These are phyloP conservation scores for Fragaria vesca DNA, from an alignment of 306 rosid species.

Conservation along the genomic window DNA sequence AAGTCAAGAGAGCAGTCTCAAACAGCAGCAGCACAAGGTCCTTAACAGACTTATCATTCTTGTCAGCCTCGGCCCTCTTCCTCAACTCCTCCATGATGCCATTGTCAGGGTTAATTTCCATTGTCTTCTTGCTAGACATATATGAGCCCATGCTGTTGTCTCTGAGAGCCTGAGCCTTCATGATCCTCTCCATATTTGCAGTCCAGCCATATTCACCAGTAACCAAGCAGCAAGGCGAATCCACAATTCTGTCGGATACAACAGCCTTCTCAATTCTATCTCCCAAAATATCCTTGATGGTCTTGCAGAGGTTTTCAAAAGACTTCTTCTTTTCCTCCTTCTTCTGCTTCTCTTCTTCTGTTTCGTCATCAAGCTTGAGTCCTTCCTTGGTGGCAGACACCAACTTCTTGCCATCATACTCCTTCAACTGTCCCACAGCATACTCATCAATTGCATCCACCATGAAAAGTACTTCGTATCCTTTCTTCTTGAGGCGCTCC, in stretches of 20 bases:
- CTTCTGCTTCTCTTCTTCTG: slow-evolving; percentile 57
- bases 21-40: slow-evolving; percentile 64
- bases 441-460: slow-evolving; percentile 76
- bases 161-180: slow-evolving; percentile 71
- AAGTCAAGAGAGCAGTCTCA: slow-evolving; percentile 62
- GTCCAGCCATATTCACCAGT: slow-evolving; percentile 33
- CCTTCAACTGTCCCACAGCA: slow-evolving; percentile 62
- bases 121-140: slow-evolving; percentile 77
- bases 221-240: slow-evolving; percentile 30
- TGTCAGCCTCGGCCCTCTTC: slow-evolving; percentile 65
- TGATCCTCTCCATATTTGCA: slow-evolving; percentile 73
- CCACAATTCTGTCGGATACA: slow-evolving; percentile 31
- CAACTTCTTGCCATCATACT: slow-evolving; percentile 63
- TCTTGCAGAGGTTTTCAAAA: slow-evolving; percentile 55
- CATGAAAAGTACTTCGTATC: slow-evolving; percentile 68
- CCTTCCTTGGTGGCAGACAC: slow-evolving; percentile 76
- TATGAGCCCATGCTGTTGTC: slow-evolving; percentile 66
- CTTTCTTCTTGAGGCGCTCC: slow-evolving; percentile 66
- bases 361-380: slow-evolving; percentile 55
- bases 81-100: slow-evolving; percentile 81
- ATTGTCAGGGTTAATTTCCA: slow-evolving; percentile 73
- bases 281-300: slow-evolving; percentile 31
- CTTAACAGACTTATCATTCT: slow-evolving; percentile 60
- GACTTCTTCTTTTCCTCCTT: slow-evolving; percentile 64
- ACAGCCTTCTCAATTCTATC: slow-evolving; percentile 36